A percentile compares a stretch with the other conserved stretches of the same genome.
These are phyloP conservation scores for Chimonanthus praecox DNA, from an alignment of 164 flowering plant species.

Conservation along the genomic window DNA sequence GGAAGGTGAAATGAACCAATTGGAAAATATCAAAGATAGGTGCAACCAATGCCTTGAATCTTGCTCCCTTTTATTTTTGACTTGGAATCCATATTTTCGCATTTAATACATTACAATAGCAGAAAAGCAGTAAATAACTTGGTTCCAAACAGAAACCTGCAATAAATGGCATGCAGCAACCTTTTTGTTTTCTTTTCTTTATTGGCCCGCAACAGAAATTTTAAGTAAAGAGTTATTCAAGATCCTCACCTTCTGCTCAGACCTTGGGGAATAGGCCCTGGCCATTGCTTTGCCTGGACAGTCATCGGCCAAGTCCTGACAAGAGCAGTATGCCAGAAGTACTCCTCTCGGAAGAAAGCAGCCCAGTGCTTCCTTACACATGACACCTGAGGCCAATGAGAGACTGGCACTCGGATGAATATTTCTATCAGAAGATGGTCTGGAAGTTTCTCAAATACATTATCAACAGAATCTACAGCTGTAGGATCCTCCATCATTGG, in stretches of 20 bases:
- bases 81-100: too few species aligned
- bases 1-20: too few species aligned
- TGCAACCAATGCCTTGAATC: too few species aligned
- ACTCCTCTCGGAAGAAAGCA: slow-evolving; percentile 52
- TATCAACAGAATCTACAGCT: slow-evolving; percentile 22
- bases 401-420: slow-evolving; percentile 53
- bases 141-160: too few species aligned
- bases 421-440: slow-evolving; percentile 76
- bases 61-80: too few species aligned
- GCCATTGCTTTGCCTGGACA: slow-evolving; percentile 53
- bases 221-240: not conserved
- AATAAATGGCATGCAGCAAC: not conserved
- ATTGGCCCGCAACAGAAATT: not conserved
- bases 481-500: slow-evolving; percentile 24
- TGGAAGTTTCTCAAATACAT: slow-evolving; percentile 55
- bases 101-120: too few species aligned
- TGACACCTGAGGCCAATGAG: slow-evolving; percentile 54
- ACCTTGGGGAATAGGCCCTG: slow-evolving; percentile 82
- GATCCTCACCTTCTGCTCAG: slow-evolving; percentile 49
- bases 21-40: too few species aligned
- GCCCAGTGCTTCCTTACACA: slow-evolving; percentile 78
- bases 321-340: slow-evolving; percentile 74
- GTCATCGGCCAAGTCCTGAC: slow-evolving; percentile 49
- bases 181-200: not conserved
- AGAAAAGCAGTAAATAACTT: too few species aligned